These are phyloP conservation scores for Serpula lacrymans DNA, from an alignment of 768 basidiomycete species.

Conservation along the genomic window DNA sequence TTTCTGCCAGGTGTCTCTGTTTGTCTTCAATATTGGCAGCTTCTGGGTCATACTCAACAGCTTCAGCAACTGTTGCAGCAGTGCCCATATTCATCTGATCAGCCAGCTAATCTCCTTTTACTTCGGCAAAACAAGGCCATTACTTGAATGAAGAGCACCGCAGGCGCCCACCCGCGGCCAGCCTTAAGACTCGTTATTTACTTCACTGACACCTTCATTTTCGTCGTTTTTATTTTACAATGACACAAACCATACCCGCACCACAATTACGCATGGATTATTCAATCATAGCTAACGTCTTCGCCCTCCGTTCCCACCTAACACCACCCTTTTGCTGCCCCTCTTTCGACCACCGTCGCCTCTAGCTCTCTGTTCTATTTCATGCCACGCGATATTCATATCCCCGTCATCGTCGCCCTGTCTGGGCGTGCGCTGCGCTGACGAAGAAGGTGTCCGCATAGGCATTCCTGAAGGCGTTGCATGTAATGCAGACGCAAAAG, in stretches of 20 bases:
- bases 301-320: conserved; percentile 61
- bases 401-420: conserved; percentile 66
- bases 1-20: not conserved
- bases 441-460: conserved; percentile 16
- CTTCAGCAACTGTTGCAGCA: conserved; percentile 22
- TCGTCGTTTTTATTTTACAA: too few relatives aligned
- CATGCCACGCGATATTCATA: conserved; percentile 77
- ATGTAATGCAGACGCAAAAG: conserved; percentile 79
- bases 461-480: conserved; percentile 37
- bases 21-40: conserved; percentile 21
- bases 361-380: conserved; percentile 58
- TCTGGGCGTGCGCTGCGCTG: conserved; percentile 23
- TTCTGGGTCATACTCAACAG: conserved; percentile 8
- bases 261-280: too few relatives aligned
- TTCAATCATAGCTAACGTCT: too few relatives aligned
- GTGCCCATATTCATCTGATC: conserved; percentile 22
- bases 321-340: conserved; percentile 62
- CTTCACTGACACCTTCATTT: too few relatives aligned
- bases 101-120: too few relatives aligned
- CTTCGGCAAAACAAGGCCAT: too few relatives aligned
- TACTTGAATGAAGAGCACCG: too few relatives aligned
- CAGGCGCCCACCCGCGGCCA: too few relatives aligned
- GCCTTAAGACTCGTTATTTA: too few relatives aligned
- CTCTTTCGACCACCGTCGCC: conserved; percentile 48
- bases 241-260: conserved; percentile 1